Evolutionary conservation across 371 early-diverging fungal genomes (phyloP), one percentile per base, ranked within the genome.

Genomic region (Mortierella sp.): DNA sequence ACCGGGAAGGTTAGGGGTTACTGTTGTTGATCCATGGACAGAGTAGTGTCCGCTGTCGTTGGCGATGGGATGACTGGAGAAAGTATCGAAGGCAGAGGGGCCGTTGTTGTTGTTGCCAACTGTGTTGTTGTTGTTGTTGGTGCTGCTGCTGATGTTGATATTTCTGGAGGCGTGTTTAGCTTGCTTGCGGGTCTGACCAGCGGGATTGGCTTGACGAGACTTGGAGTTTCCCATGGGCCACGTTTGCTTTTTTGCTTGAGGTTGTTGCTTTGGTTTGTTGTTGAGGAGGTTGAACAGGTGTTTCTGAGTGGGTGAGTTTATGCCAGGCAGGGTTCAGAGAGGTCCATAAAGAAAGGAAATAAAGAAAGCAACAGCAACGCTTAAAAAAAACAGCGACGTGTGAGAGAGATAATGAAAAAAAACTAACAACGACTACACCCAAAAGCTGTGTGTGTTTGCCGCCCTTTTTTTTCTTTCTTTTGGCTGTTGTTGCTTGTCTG

Each of bases 171-270:
- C 57, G 54, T 26, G 76, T 28, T 75, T 75, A 8, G 72, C 52
- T 14, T 76, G 76, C 50, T 81, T 81, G 16, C 74, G 70, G 44
- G 70, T 70, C 42, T 72, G 47, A 52, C 77, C 70, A 50, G 68
- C 73, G 63, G 75, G 58, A 72, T 57, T 68, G 47, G 80, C 77
- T 48, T 80, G 84, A 76, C 84, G 84, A 70, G 84, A 84, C 65
- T 78, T 84, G 26, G 73, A 71, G 78, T 84, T 84, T 55, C 84
- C 84, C 84, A 84, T 84, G 74, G 31, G 28, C 76, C 76, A 55
- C 79, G 54, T 47, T 47, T 47, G 47, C 13, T 2, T 7, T 7
- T 13, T 8, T 47, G 13, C 47, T 47, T 47, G 47, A 34, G 55
- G 70, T 21, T 38, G 24, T 10, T 71, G 72, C 1, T 28, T n/a